Percentiles rank a stretch among this genome's conserved stretches.
Conservation (phyloP, 2,329 filamentous ascomycete species). For the Helminthosporium solani region DNA sequence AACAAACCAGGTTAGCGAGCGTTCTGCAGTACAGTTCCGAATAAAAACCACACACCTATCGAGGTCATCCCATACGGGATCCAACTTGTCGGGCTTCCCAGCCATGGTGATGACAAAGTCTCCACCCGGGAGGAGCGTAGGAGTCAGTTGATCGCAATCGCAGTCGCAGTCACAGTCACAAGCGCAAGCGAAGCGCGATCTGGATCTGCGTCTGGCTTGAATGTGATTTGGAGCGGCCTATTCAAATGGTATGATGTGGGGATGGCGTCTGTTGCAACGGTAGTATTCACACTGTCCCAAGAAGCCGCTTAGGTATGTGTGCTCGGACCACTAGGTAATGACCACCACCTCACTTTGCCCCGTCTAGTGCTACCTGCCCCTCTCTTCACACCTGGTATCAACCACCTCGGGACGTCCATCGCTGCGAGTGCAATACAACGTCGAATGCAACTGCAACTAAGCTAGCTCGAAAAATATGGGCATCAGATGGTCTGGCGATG, state of each 20-base stretch:
- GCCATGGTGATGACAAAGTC: slow-evolving; percentile 48
- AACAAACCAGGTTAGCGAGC: slow-evolving; percentile 39
- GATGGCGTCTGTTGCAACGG: slow-evolving; percentile 31
- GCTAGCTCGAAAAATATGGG: slow-evolving; percentile 5
- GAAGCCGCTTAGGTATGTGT: slow-evolving; percentile 17
- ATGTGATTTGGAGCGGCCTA: slow-evolving; percentile 36
- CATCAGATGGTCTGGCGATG: slow-evolving; percentile 11
- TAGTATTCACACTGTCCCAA: slow-evolving; percentile 33
- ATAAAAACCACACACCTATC: slow-evolving; percentile 63
- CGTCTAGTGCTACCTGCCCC: slow-evolving; percentile 23
- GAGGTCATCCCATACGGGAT: slow-evolving; percentile 67
- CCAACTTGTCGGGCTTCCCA: slow-evolving; percentile 43
- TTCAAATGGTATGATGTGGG: slow-evolving; percentile 36
- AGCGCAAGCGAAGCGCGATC: slow-evolving; percentile 7
- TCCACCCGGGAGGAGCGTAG: slow-evolving; percentile 32
- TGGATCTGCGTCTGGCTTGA: slow-evolving; percentile 24
- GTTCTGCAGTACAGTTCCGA: slow-evolving; percentile 16
- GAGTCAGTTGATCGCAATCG: slow-evolving; percentile 7
- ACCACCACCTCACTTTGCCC: slow-evolving; percentile 14
- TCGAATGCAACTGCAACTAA: slow-evolving; percentile 23
- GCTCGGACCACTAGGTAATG: slow-evolving; percentile 24
- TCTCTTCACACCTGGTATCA: slow-evolving; percentile 15
- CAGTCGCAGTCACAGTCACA: no score
- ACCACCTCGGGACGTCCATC: slow-evolving; percentile 21
- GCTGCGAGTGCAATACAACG: slow-evolving; percentile 37